Percentiles rank a stretch among this genome's conserved stretches.
Evolutionary conservation across 1,139 yeast genomes (phyloP).

Genomic region (Hansenula lynferdii): DNA sequence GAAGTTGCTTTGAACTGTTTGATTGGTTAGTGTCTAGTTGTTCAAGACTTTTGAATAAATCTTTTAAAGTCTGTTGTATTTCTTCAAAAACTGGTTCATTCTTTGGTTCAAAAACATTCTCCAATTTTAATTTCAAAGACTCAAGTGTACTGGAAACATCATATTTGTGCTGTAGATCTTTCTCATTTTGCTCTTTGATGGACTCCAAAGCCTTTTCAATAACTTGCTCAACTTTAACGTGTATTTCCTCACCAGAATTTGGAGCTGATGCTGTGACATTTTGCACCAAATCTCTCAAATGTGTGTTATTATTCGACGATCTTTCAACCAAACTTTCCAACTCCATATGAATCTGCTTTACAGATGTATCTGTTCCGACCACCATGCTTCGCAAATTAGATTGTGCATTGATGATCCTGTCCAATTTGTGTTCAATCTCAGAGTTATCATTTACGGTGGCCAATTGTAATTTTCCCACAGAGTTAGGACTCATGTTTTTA

Average conservation of each 20-base stretch:
- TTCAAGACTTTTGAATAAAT: neutral
- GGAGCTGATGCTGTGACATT: conserved; percentile 7
- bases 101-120: neutral
- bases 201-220: neutral
- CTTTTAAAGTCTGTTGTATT: neutral
- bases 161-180: neutral
- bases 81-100: neutral
- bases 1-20: neutral
- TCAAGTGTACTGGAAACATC: neutral
- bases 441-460: conserved; percentile 15
- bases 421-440: conserved; percentile 26
- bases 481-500: conserved; percentile 12
- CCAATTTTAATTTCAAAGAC: neutral
- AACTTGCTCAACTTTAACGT: neutral
- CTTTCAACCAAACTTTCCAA: conserved; percentile 34
- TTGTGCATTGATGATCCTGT: conserved; percentile 26
- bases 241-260: neutral
- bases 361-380: conserved; percentile 28
- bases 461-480: conserved; percentile 22
- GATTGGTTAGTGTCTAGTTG: neutral
- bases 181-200: neutral
- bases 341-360: conserved; percentile 34
- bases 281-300: conserved; percentile 29
- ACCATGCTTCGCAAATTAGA: conserved; percentile 23
- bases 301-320: conserved; percentile 38